These are phyloP conservation scores for Ophiostoma ips DNA, from an alignment of 2,329 filamentous ascomycete genomes.

Conservation along the genomic window DNA sequence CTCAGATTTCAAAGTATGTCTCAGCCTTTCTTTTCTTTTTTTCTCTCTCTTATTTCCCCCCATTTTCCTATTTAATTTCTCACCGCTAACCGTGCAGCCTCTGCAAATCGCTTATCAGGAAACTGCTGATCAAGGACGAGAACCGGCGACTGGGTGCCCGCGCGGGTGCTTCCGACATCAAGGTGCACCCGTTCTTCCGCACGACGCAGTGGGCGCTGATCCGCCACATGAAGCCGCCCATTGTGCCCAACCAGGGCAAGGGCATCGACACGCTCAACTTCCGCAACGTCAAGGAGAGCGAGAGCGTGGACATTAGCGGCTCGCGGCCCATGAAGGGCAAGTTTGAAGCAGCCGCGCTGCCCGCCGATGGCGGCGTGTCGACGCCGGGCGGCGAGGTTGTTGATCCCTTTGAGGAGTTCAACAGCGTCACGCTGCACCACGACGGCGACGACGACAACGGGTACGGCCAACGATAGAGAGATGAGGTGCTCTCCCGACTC, in stretches of 20 bases:
- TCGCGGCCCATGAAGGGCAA: slow-evolving; percentile 42
- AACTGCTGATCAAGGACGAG: slow-evolving; percentile 96
- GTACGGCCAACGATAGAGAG: slow-evolving; percentile 14
- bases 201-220: slow-evolving; percentile 94
- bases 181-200: slow-evolving; percentile 89
- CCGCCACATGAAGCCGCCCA: slow-evolving; percentile 94
- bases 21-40: slow-evolving; percentile 25
- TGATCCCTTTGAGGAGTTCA: slow-evolving; percentile 97
- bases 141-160: slow-evolving; percentile 83
- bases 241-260: slow-evolving; percentile 80
- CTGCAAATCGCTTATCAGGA: slow-evolving; percentile 92
- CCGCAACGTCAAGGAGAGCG: slow-evolving; percentile 92
- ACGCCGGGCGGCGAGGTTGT: slow-evolving; percentile 67
- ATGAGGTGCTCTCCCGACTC: slow-evolving; percentile 1
- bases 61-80: background rate
- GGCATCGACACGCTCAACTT: slow-evolving; percentile 95
- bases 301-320: slow-evolving; percentile 74
- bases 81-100: slow-evolving; percentile 39
- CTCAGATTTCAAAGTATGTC: slow-evolving; percentile 90
- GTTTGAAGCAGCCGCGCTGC: slow-evolving; percentile 43
- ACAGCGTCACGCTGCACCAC: slow-evolving; percentile 93
- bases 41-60: background rate
- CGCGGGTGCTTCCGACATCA: slow-evolving; percentile 92
- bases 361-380: slow-evolving; percentile 69
- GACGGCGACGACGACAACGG: slow-evolving; percentile 64